These are phyloP conservation scores for Stropharia rugosoannulata DNA, from an alignment of 768 basidiomycete genomes.

Conservation along the genomic window DNA sequence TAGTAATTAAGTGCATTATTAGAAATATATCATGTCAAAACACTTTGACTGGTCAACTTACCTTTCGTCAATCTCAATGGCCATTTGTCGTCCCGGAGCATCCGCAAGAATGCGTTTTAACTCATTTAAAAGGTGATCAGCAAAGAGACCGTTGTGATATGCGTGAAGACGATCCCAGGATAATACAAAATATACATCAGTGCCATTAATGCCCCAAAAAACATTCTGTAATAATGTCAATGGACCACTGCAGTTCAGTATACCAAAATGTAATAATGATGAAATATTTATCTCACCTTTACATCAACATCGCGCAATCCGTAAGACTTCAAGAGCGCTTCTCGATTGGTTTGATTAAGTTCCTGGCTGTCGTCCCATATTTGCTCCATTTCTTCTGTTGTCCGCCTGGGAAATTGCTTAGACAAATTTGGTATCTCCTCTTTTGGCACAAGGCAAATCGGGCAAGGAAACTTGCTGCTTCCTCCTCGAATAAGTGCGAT, in stretches of 20 bases:
- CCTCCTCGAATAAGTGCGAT: conserved; percentile 35
- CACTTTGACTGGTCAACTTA: conserved; percentile 14
- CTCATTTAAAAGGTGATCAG: conserved; percentile 30
- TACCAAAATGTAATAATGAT: background rate
- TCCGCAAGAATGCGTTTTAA: conserved; percentile 16
- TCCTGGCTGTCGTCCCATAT: conserved; percentile 10
- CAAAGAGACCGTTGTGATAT: conserved; percentile 27
- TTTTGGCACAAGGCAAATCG: conserved; percentile 32
- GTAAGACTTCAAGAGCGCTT: conserved; percentile 18
- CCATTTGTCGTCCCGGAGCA: conserved; percentile 6
- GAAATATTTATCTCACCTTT: background rate
- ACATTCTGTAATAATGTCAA: conserved; percentile 26
- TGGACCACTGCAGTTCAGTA: background rate
- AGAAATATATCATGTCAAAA: background rate
- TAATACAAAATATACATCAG: conserved; percentile 29
- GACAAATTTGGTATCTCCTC: conserved; percentile 23
- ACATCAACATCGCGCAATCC: conserved; percentile 25
- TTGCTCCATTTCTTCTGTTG: conserved; percentile 13
- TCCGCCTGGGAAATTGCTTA: conserved; percentile 12
- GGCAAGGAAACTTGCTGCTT: conserved; percentile 30
- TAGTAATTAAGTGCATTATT: conserved; percentile 8
- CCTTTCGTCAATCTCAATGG: conserved; percentile 18
- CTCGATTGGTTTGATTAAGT: conserved; percentile 9
- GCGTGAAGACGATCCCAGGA: conserved; percentile 37
- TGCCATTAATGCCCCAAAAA: conserved; percentile 30